These are phyloP conservation scores for Lichtheimia corymbifera DNA, from an alignment of 371 early-diverging fungal species.

Conservation along the genomic window DNA sequence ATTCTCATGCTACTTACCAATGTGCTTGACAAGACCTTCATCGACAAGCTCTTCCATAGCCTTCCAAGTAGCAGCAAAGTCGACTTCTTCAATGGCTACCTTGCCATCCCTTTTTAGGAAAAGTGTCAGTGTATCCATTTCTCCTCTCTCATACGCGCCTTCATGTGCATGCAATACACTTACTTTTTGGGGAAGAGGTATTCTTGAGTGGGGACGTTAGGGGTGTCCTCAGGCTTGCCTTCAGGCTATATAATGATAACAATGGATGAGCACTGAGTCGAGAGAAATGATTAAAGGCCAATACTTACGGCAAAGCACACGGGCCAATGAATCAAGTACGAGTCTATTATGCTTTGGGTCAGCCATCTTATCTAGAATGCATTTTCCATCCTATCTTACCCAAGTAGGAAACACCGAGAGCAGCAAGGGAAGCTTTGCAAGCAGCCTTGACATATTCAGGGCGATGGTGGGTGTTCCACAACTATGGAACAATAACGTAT, in stretches of 20 bases:
- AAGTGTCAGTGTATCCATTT: neutral
- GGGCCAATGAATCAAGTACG: slow-evolving; percentile 87
- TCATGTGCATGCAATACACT: slow-evolving; percentile 3
- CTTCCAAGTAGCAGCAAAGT: slow-evolving; percentile 66
- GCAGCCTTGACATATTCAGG: slow-evolving; percentile 70
- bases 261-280: neutral
- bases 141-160: too few relatives aligned
- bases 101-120: slow-evolving; percentile 24
- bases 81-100: slow-evolving; percentile 44
- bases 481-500: slow-evolving; percentile 21
- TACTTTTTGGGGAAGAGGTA: slow-evolving; percentile 40
- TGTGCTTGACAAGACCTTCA: slow-evolving; percentile 56
- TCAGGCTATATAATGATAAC: slow-evolving; percentile 18
- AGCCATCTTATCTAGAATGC: neutral
- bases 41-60: slow-evolving; percentile 73
- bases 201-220: slow-evolving; percentile 30
- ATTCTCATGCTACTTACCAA: slow-evolving; percentile 47
- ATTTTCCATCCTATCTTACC: neutral
- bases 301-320: slow-evolving; percentile 32
- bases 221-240: slow-evolving; percentile 35
- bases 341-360: slow-evolving; percentile 42
- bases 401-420: slow-evolving; percentile 81
- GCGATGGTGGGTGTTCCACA: slow-evolving; percentile 85
- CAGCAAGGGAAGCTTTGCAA: slow-evolving; percentile 65
- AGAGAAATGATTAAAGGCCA: neutral